Base-by-base conservation (phyloP, 352 stramenopile genomes). In the Globisporangium takayamanum region DNA sequence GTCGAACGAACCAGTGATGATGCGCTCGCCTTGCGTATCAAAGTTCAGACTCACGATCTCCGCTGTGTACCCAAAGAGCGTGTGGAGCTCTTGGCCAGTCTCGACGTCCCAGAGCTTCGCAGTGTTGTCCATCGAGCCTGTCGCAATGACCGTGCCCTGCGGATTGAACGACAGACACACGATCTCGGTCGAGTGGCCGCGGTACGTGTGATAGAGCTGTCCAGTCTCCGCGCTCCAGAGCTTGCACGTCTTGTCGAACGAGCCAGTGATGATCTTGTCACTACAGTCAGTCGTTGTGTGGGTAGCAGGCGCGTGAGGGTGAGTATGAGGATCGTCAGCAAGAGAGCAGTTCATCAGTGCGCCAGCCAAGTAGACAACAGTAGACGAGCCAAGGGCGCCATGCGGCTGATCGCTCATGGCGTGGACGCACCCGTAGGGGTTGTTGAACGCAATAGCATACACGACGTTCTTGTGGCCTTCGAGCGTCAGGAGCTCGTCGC, bases 381-480 rank as follows among this genome's bases (percentile, higher is more conserved):
- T 26, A 26, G 5, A 48, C 16, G 44, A 44, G 25, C 47, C 11
- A 22, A 50, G 18, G 12, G 11, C 26, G n/a, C 16, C 10, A 47
- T 22, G 33, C 7, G 10, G 22, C 42, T 8, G 12, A 47, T 47
- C 5, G 10, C 33, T 12, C 33, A 15, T 20, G 16, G 4, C 42
- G n/a, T 51, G n/a, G 16, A 46, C 62, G n/a, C 58, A 94, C 70
- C 94, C 93, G 64, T 97, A 98, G 18, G 95, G 94, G 61, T 98
- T 98, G 64, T 98, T 98, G 72, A 98, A 98, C 6, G 94, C 93
- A 57, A 98, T 98, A 16, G 92, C 91, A 55, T 98, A 98, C 12
- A 98, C 94, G 1, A 98, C 94, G 69, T 98, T 98, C 66, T 96
- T 96, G 72, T 98, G 94, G 10, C 92, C 93, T 69, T 98, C 92